Percentiles rank a stretch among this genome's conserved stretches.
phyloP scores from a whole-genome alignment of 129 eudicot species.

The Flaveria ramosissima region DNA sequence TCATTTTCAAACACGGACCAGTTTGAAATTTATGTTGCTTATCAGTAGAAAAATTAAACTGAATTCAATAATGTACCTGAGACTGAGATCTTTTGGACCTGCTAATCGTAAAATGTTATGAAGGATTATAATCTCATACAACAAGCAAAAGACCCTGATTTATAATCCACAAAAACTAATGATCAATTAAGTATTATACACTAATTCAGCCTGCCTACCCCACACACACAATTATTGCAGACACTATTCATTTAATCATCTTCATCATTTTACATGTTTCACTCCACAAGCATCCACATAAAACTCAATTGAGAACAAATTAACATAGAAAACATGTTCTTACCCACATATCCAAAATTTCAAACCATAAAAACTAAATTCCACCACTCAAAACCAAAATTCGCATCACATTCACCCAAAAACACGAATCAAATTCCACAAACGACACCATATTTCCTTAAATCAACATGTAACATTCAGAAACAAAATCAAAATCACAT shows the following conservation, averaged over 20 bases:
- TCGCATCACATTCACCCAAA: slow-evolving; percentile 16
- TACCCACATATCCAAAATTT: neutral
- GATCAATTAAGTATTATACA: slow-evolving; percentile 7
- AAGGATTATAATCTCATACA: too few species aligned
- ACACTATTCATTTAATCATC: neutral
- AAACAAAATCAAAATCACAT: slow-evolving; percentile 2
- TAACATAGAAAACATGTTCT: slow-evolving; percentile 7
- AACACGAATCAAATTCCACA: slow-evolving; percentile 5
- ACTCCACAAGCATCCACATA: neutral
- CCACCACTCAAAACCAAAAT: neutral
- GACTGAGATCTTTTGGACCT: too few species aligned
- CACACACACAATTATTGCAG: slow-evolving; percentile 14
- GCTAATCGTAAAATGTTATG: too few species aligned
- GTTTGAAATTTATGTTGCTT: too few species aligned
- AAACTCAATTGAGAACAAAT: slow-evolving; percentile 12
- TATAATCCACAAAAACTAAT: neutral
- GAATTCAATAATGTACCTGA: too few species aligned
- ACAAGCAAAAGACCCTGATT: neutral
- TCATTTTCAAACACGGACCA: too few species aligned
- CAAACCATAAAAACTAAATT: neutral
- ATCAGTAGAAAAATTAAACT: too few species aligned
- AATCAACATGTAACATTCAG: neutral
- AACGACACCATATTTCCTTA: neutral
- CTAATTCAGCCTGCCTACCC: slow-evolving; percentile 10
- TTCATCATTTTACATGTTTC: slow-evolving; percentile 32